Conservation (phyloP, 148 eudicot genomes). For the Rhododendron williamsianum region DNA sequence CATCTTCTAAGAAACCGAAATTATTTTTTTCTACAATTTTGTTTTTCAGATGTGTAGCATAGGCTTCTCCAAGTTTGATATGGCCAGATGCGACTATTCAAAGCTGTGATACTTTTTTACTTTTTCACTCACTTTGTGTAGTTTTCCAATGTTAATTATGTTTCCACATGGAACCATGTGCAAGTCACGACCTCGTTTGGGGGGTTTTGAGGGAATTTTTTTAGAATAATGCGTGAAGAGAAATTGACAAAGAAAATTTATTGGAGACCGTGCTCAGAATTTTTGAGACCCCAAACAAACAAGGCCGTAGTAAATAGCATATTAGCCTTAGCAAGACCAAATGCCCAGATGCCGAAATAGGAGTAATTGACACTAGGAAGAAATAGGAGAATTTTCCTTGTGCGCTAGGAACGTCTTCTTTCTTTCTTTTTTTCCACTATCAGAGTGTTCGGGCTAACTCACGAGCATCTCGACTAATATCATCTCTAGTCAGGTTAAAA, state of each 20-base stretch:
- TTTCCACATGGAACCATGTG: neutral
- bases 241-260: no score
- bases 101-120: neutral
- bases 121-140: neutral
- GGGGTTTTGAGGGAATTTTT: no score
- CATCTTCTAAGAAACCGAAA: no score
- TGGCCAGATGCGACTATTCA: neutral
- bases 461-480: no score
- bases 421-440: no score
- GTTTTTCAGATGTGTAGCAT: neutral
- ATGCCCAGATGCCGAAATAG: neutral
- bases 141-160: no score
- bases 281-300: no score
- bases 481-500: no score
- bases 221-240: no score
- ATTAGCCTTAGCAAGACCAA: neutral
- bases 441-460: no score
- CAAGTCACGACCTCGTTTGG: neutral
- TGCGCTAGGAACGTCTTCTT: neutral
- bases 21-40: no score
- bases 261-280: rapidly evolving
- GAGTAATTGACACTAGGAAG: neutral
- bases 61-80: neutral
- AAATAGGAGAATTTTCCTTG: neutral
- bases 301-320: no score